Percentiles rank a stretch among this genome's conserved stretches.
phyloP scores from a whole-genome alignment of 441 rosid species.

The Jatropha multifida region DNA sequence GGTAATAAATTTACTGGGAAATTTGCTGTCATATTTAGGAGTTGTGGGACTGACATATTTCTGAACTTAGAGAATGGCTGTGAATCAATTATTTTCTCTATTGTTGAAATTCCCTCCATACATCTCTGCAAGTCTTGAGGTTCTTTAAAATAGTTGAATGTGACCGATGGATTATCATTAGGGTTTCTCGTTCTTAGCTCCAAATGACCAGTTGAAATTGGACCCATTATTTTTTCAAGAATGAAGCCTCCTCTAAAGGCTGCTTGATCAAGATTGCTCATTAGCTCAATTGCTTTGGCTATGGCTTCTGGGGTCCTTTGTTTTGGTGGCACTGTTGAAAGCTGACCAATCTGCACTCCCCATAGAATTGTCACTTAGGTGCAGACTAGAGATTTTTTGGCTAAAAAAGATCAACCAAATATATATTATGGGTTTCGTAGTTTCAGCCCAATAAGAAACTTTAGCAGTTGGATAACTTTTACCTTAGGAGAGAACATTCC shows the following conservation, averaged over 20 bases:
- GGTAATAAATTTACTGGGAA: conserved; percentile 68
- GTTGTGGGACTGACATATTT: conserved; percentile 31
- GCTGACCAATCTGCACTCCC: conserved; percentile 40
- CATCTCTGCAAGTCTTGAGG: conserved; percentile 60
- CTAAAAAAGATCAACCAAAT: too few species aligned
- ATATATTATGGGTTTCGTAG: too few species aligned
- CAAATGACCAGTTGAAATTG: conserved; percentile 67
- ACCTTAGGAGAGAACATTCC: conserved; percentile 78
- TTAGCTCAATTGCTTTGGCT: conserved; percentile 41
- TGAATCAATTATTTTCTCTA: conserved; percentile 60
- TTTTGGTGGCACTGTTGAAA: conserved; percentile 47
- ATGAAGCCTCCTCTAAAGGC: conserved; percentile 75
- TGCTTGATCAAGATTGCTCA: conserved; percentile 37
- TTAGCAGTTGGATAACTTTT: neutral
- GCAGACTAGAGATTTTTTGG: too few species aligned
- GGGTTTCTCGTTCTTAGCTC: conserved; percentile 56
- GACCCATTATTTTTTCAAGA: conserved; percentile 74
- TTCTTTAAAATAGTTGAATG: conserved; percentile 78
- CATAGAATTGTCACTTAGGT: neutral
- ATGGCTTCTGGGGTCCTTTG: conserved; percentile 53
- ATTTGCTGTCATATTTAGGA: conserved; percentile 58
- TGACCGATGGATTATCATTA: conserved; percentile 67
- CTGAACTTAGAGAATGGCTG: conserved; percentile 49
- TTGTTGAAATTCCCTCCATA: conserved; percentile 59
- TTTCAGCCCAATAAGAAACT: too few species aligned